A percentile compares a stretch with the other conserved stretches of the same genome.
These are phyloP conservation scores for Colletotrichum australisinense DNA, from an alignment of 2,329 filamentous ascomycete genomes.

Conservation along the genomic window DNA sequence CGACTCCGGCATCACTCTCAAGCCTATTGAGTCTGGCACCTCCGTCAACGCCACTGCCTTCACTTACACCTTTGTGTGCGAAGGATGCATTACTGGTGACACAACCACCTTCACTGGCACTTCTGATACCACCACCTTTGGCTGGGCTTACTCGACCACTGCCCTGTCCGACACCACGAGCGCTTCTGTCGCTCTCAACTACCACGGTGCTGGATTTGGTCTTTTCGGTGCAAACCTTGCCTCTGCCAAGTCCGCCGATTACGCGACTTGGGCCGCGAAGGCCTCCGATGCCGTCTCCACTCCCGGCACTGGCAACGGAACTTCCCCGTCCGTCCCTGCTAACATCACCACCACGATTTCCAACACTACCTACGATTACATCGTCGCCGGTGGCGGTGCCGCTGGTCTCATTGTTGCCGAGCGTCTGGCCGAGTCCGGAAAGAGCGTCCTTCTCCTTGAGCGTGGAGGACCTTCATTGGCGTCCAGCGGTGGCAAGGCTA, in stretches of 20 bases:
- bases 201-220: slow-evolving; percentile 38
- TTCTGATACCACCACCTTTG: slow-evolving; percentile 26
- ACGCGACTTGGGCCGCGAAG: slow-evolving; percentile 37
- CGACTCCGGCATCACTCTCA: slow-evolving; percentile 46
- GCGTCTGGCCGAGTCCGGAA: slow-evolving; percentile 37
- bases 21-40: slow-evolving; percentile 58
- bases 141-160: slow-evolving; percentile 34
- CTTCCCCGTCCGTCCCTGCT: slow-evolving; percentile 7
- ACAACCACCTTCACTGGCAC: slow-evolving; percentile 39
- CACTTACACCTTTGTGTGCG: slow-evolving; percentile 61
- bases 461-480: slow-evolving; percentile 31
- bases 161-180: slow-evolving; percentile 36
- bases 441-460: slow-evolving; percentile 35
- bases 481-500: slow-evolving; percentile 36
- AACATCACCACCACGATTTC: slow-evolving; percentile 34
- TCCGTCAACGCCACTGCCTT: slow-evolving; percentile 59
- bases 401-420: slow-evolving; percentile 33
- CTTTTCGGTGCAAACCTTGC: slow-evolving; percentile 37
- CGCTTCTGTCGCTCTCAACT: slow-evolving; percentile 36
- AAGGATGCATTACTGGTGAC: slow-evolving; percentile 48
- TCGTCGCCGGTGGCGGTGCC: slow-evolving; percentile 37
- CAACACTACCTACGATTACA: slow-evolving; percentile 36
- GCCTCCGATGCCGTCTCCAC: slow-evolving; percentile 40
- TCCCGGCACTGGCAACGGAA: slow-evolving; percentile 26
- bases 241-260: slow-evolving; percentile 38